Percentiles rank a stretch among this genome's conserved stretches.
These are phyloP conservation scores for Lablab purpureus DNA, from an alignment of 306 rosid species.

Conservation along the genomic window DNA sequence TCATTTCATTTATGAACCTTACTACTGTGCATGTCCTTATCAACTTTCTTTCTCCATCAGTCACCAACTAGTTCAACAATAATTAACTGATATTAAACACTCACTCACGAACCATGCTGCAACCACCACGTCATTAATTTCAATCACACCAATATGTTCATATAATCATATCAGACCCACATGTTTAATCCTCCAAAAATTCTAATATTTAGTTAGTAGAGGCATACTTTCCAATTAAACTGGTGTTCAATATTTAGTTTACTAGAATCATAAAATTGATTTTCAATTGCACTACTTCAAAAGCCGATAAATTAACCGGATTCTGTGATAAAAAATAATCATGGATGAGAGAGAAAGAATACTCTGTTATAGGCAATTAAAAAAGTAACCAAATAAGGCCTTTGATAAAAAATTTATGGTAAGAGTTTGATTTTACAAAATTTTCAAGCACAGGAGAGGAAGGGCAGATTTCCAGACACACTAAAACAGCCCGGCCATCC, in stretches of 20 bases:
- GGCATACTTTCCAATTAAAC: too few relatives aligned
- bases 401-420: not conserved
- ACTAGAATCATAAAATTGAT: too few relatives aligned
- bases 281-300: too few relatives aligned
- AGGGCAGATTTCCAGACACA: constrained; percentile 71
- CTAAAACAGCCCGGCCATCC: constrained; percentile 76
- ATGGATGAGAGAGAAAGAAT: too few relatives aligned
- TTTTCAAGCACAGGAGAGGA: constrained; percentile 35
- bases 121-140: not conserved
- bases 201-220: too few relatives aligned
- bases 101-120: constrained; percentile 20
- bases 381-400: not conserved
- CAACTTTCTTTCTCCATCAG: constrained; percentile 31
- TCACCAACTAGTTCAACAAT: constrained; percentile 9
- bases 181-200: too few relatives aligned
- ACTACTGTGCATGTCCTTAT: constrained; percentile 1
- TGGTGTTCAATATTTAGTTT: too few relatives aligned
- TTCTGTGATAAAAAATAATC: too few relatives aligned
- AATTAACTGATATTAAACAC: not conserved
- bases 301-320: too few relatives aligned
- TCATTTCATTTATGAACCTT: constrained; percentile 35
- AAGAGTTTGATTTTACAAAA: constrained; percentile 46
- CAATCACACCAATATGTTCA: too few relatives aligned
- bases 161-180: too few relatives aligned
- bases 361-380: not conserved